These are phyloP conservation scores for Ulota crispa DNA, from an alignment of 225 moss, liverwort and hornwort genomes.

Conservation along the genomic window DNA sequence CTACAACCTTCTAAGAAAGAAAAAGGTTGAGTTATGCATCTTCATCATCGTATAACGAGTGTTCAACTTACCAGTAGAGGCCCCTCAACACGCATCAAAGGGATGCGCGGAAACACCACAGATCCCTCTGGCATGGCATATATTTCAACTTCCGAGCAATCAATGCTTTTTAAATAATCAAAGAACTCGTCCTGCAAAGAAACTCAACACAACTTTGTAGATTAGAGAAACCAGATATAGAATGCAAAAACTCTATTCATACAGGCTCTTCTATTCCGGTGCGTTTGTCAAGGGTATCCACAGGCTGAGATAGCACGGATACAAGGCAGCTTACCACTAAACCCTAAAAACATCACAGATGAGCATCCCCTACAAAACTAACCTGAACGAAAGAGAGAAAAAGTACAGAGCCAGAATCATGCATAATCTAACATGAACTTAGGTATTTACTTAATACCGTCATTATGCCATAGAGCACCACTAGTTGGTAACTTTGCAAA, in stretches of 20 bases:
- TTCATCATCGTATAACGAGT: background rate
- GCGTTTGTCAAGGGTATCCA: background rate
- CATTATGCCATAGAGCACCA: background rate
- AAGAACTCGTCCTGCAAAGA: conserved; percentile 71
- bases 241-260: no score
- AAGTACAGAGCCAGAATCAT: background rate
- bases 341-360: background rate
- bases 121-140: conserved; percentile 91
- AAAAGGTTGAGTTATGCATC: background rate
- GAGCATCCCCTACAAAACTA: background rate
- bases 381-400: background rate
- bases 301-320: background rate
- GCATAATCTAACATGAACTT: background rate
- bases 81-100: conserved; percentile 88
- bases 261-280: background rate
- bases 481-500: background rate
- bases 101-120: conserved; percentile 86
- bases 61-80: conserved; percentile 68
- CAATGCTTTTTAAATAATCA: conserved; percentile 52
- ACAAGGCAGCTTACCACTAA: background rate
- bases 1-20: background rate
- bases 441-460: background rate
- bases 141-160: conserved; percentile 85
- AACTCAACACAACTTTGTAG: background rate
- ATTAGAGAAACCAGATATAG: background rate